Base-by-base conservation (phyloP, 2,329 filamentous ascomycete species). In the Phyllosticta citriasiana region DNA sequence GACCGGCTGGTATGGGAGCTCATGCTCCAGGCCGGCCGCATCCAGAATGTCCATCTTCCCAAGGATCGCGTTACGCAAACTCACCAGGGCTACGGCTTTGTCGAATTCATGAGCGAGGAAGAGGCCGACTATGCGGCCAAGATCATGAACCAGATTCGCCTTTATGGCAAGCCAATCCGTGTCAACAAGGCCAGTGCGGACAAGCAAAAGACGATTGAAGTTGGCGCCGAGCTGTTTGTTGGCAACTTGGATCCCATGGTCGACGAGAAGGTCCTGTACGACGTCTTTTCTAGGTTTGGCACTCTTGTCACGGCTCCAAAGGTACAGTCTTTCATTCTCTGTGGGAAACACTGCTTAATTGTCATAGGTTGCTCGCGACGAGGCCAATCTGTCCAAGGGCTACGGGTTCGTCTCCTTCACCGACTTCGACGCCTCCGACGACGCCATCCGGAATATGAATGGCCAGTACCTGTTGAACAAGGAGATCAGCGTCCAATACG, bases 1-100 rank as follows among this genome's bases (percentile, higher is more conserved):
- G 91, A 96, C 72, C 87, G 88, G 68, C 83, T 96, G 67, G 86
- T 99, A 67, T 97, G 94, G 87, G 94, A 99, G 80, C 83, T 99
- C 70, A 97, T 97, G 91, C 86, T 97, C 61, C 94, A 99, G 79
- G 91, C 92, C 73, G 94, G 94, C 60, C 92, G 93, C 68, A 95
- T 99, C 69, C 90, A 96, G 72, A 97, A 97, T 77, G 93, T 99
- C 65, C 94, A 99, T 78, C 86, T 99, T 72, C 94, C 94, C 61
- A 96, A 97, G 80, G 94, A 99, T 76, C 90, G 94, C 74, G 94
- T 99, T 68, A 97, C 94, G 55, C 91, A 97, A 72, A 88, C 87
- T 62, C 94, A 99, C 75, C 94, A 97, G 77, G 94, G 94, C 68
- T 99, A 97, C 80, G 94, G 94, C 69, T 99, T 99, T 77, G 94